A percentile compares a stretch with the other conserved stretches of the same genome.
Evolutionary conservation across 495 filamentous ascomycete species (phyloP).

Genomic region (Staphylotrichum longicolle): DNA sequence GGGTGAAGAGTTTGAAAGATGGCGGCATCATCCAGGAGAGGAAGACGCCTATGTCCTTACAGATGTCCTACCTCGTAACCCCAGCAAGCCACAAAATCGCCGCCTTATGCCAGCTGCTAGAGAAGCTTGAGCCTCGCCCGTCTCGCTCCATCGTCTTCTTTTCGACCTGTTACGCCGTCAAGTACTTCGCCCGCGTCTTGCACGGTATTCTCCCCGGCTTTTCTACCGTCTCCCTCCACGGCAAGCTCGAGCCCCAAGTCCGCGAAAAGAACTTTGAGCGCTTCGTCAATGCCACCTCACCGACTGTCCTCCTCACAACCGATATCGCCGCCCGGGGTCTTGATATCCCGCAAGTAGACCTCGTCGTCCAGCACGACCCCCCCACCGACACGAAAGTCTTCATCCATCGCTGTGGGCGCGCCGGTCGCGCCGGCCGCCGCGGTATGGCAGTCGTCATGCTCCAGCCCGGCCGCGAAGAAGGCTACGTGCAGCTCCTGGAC

Average conservation of each 20-base stretch:
- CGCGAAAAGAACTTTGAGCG: conserved; percentile 39
- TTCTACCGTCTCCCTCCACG: conserved; percentile 76
- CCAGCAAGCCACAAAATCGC: conserved; percentile 76
- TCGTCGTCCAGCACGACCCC: conserved; percentile 89
- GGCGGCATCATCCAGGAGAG: conserved; percentile 76
- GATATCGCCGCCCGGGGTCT: conserved; percentile 72
- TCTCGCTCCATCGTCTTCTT: conserved; percentile 91
- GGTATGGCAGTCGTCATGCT: conserved; percentile 84
- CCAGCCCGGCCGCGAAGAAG: conserved; percentile 77
- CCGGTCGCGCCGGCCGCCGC: conserved; percentile 81
- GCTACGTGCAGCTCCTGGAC: conserved; percentile 83
- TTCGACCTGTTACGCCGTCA: conserved; percentile 91
- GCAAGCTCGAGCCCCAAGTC: conserved; percentile 80
- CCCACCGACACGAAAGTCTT: conserved; percentile 93
- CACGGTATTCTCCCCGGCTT: conserved; percentile 64
- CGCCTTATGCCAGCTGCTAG: conserved; percentile 67
- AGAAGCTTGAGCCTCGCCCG: conserved; percentile 64
- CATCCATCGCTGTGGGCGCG: conserved; percentile 90
- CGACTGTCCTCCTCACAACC: conserved; percentile 73
- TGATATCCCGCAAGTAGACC: conserved; percentile 91
- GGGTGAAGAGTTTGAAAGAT: conserved; percentile 63
- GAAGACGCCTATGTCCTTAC: conserved; percentile 81
- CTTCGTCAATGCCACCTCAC: conserved; percentile 61
- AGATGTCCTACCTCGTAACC: conserved; percentile 80
- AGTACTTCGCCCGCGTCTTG: conserved; percentile 81